phyloP scores from a whole-genome alignment of 148 eudicot species.

The Fagopyrum esculentum region DNA sequence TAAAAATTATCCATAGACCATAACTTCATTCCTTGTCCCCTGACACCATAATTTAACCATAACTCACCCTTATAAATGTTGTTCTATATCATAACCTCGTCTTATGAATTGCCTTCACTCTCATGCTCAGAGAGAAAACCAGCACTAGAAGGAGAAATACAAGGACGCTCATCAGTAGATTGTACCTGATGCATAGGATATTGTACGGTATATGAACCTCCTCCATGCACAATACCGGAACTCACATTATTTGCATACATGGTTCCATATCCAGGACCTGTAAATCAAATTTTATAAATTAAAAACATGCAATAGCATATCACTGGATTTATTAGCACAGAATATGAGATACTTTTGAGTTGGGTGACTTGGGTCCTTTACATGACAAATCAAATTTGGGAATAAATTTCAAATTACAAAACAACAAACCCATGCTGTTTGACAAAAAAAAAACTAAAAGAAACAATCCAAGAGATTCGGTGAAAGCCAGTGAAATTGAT shows the following conservation, averaged over 20 bases:
- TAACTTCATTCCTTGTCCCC: not conserved
- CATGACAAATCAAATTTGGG: not conserved
- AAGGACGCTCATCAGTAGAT: not conserved
- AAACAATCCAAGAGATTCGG: not conserved
- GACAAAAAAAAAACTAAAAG: not conserved
- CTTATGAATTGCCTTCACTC: not conserved
- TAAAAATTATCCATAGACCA: not conserved
- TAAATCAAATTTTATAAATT: conserved; percentile 15
- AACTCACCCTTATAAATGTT: not conserved
- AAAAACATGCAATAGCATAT: not conserved
- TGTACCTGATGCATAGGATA: conserved; percentile 55
- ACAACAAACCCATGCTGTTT: conserved; percentile 3
- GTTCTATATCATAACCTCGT: not conserved
- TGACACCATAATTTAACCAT: not conserved
- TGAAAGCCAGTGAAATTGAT: not conserved
- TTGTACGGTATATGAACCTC: conserved; percentile 30
- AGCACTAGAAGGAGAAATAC: not conserved
- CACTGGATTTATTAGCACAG: not conserved
- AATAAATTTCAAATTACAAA: not conserved
- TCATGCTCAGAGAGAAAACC: not conserved
- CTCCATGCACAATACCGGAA: conserved; percentile 32
- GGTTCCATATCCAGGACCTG: conserved; percentile 43
- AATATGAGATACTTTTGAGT: not conserved
- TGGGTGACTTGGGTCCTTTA: not conserved
- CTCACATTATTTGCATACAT: conserved; percentile 20